Percentiles rank a stretch among this genome's conserved stretches.
Conservation (phyloP, 2,329 filamentous ascomycete genomes). For the Fulvia fulva region DNA sequence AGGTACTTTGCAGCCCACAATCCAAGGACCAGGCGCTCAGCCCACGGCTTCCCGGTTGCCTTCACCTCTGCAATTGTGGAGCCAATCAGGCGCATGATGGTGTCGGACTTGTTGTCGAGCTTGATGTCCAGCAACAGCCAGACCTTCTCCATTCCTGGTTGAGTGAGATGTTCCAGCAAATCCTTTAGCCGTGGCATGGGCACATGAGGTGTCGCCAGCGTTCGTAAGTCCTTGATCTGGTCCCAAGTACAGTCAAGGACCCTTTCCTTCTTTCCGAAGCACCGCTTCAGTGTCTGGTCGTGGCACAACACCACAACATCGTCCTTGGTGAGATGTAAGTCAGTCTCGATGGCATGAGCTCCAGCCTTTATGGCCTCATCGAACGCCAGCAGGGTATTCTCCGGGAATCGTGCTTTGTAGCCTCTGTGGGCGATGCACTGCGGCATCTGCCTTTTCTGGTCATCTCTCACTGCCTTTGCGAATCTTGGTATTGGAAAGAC, state of each 20-base stretch:
- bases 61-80: slow-evolving; percentile 51
- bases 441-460: slow-evolving; percentile 45
- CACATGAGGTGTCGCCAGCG: slow-evolving; percentile 63
- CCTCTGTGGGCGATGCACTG: slow-evolving; percentile 76
- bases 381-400: slow-evolving; percentile 83
- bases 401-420: slow-evolving; percentile 72
- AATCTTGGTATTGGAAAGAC: slow-evolving; percentile 24
- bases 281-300: slow-evolving; percentile 74
- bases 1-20: slow-evolving; percentile 78
- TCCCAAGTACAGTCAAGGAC: slow-evolving; percentile 74
- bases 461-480: slow-evolving; percentile 21
- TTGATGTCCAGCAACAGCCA: slow-evolving; percentile 92
- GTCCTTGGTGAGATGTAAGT: slow-evolving; percentile 78
- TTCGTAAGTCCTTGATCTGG: slow-evolving; percentile 65
- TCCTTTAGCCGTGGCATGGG: slow-evolving; percentile 71
- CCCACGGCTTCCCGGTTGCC: slow-evolving; percentile 55
- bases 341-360: slow-evolving; percentile 80
- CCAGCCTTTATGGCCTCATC: slow-evolving; percentile 67
- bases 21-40: slow-evolving; percentile 69
- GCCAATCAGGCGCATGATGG: slow-evolving; percentile 67
- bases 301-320: slow-evolving; percentile 69
- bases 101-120: slow-evolving; percentile 65
- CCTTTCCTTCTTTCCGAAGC: slow-evolving; percentile 70
- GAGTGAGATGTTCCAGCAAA: slow-evolving; percentile 66
- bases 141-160: slow-evolving; percentile 61